phyloP scores from a whole-genome alignment of 2,329 filamentous ascomycete species.

The Sporothrix curviconia region DNA sequence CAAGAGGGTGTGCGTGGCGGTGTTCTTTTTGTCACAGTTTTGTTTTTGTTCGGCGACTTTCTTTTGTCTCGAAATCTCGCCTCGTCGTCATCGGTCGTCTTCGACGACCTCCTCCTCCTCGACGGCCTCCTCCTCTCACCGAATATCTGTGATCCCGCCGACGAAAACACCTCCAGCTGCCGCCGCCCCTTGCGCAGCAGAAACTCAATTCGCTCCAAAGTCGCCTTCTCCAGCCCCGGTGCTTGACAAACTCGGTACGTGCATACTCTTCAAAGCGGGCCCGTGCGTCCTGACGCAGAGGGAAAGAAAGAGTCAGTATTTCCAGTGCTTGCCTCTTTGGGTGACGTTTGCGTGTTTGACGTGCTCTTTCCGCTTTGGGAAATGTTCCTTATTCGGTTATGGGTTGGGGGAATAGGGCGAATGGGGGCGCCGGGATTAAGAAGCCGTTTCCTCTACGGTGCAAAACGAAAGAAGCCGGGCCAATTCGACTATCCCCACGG shows the following conservation, averaged over 20 bases:
- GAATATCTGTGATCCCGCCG: constrained; percentile 72
- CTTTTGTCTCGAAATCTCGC: background rate
- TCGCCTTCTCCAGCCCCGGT: constrained; percentile 67
- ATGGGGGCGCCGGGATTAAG: too few relatives aligned
- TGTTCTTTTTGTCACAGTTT: background rate
- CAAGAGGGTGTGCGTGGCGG: too few relatives aligned
- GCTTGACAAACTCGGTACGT: constrained; percentile 70
- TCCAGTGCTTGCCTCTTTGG: background rate
- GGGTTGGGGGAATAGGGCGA: background rate
- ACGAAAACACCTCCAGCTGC: constrained; percentile 76
- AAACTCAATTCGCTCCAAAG: constrained; percentile 81
- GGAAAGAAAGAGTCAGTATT: background rate
- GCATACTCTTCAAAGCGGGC: constrained; percentile 58
- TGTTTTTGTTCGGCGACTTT: background rate
- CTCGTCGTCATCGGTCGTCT: background rate
- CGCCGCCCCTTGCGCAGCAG: constrained; percentile 72
- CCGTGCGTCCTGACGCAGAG: constrained; percentile 42
- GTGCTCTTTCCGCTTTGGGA: background rate
- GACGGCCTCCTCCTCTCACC: constrained; percentile 25
- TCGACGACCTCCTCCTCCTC: background rate
- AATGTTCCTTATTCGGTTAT: constrained; percentile 2
- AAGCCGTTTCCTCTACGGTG: too few relatives aligned
- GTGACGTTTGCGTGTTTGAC: background rate
- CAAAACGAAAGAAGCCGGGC: too few relatives aligned
- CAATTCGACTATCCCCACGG: background rate